A percentile compares a stretch with the other conserved stretches of the same genome.
Evolutionary conservation across 768 basidiomycete species (phyloP).

Genomic region (Ephemerocybe angulata): DNA sequence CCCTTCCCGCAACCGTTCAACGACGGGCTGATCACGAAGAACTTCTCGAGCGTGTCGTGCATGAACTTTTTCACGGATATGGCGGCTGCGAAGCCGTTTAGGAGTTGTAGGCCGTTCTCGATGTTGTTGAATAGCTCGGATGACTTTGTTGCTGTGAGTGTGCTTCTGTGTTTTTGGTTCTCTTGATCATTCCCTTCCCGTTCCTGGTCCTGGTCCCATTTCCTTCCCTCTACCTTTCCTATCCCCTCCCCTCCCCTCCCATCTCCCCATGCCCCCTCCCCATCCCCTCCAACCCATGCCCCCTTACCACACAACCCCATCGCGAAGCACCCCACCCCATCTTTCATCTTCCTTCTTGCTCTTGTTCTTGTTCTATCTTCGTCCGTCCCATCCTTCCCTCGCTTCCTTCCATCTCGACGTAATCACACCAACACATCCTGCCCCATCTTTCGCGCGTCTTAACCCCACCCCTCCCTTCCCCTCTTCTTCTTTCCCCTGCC

Average conservation of each 20-base stretch:
- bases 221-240: not conserved
- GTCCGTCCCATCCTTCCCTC: not conserved
- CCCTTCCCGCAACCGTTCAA: slow-evolving; percentile 78
- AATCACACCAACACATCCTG: too few relatives aligned
- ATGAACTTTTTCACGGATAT: slow-evolving; percentile 73
- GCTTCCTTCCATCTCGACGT: slow-evolving; percentile 1
- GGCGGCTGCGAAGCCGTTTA: slow-evolving; percentile 56
- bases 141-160: slow-evolving; percentile 52
- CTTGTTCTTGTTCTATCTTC: not conserved
- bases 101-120: slow-evolving; percentile 75
- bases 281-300: not conserved
- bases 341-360: not conserved
- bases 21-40: slow-evolving; percentile 56
- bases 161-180: not conserved
- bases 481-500: too few relatives aligned
- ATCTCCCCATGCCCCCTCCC: not conserved
- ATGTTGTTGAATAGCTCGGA: slow-evolving; percentile 54
- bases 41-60: slow-evolving; percentile 66
- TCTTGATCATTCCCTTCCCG: too few relatives aligned
- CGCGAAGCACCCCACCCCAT: too few relatives aligned
- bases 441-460: too few relatives aligned
- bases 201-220: not conserved
- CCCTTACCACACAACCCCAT: too few relatives aligned
- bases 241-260: not conserved
- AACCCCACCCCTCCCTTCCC: too few relatives aligned